These are phyloP conservation scores for Tylopilus vinaceipallidus DNA, from an alignment of 768 basidiomycete genomes.

Conservation along the genomic window DNA sequence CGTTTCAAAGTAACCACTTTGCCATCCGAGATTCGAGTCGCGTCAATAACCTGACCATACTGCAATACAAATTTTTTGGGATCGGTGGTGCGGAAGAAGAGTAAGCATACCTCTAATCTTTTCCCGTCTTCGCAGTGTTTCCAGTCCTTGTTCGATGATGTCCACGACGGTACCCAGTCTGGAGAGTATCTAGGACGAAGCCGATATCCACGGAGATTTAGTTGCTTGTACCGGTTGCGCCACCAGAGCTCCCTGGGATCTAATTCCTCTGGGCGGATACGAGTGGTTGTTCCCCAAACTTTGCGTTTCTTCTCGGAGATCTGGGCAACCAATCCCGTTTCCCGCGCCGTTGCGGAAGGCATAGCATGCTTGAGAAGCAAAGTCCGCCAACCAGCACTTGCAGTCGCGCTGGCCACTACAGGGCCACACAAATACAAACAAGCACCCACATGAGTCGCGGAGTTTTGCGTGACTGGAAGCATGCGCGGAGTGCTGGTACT, in stretches of 20 bases:
- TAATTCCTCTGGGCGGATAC: constrained; percentile 1
- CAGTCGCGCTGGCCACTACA: no score
- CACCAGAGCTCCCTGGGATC: constrained; percentile 5
- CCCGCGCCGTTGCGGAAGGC: neutral
- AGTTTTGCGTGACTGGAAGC: neutral
- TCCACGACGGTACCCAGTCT: neutral
- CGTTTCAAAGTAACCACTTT: constrained; percentile 30
- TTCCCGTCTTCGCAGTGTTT: neutral
- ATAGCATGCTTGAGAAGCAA: neutral
- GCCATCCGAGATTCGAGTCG: no score
- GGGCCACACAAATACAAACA: constrained; percentile 10
- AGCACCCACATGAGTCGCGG: neutral
- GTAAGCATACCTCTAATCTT: neutral
- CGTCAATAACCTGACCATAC: constrained; percentile 8
- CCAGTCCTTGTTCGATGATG: neutral
- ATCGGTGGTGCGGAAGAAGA: neutral
- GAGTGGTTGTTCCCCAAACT: neutral
- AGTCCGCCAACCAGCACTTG: no score
- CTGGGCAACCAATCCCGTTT: neutral
- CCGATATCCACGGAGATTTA: neutral
- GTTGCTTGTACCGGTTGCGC: neutral
- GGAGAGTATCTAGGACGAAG: neutral
- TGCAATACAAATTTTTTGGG: neutral
- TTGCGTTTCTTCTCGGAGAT: neutral
- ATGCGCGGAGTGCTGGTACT: constrained; percentile 1